phyloP scores from a whole-genome alignment of 768 basidiomycete genomes.

The Suillus alpinus region DNA sequence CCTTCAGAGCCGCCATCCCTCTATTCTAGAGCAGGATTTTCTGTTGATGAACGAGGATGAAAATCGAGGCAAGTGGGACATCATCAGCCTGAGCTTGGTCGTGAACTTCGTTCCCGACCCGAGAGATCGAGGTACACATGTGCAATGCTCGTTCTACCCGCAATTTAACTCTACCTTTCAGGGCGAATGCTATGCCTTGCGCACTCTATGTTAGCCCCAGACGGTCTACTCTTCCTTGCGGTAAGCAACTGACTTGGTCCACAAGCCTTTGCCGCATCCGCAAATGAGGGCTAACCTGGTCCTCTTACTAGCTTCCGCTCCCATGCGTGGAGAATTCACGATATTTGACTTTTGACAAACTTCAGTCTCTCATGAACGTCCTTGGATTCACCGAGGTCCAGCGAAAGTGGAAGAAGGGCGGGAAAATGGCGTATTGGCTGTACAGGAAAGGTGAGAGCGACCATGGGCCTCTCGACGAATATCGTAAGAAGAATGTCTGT shows the following conservation, averaged over 20 bases:
- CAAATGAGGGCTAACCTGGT: constrained; percentile 8
- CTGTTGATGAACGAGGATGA: constrained; percentile 53
- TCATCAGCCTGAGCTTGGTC: constrained; percentile 84
- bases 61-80: constrained; percentile 63
- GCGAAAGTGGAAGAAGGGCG: constrained; percentile 59
- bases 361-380: constrained; percentile 53
- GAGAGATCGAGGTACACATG: constrained; percentile 61
- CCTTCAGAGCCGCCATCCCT: constrained; percentile 77
- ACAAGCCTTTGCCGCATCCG: neutral
- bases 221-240: constrained; percentile 67
- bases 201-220: constrained; percentile 49
- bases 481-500: constrained; percentile 55
- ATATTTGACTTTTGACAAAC: constrained; percentile 63
- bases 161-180: constrained; percentile 24
- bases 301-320: constrained; percentile 62
- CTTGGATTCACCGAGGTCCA: constrained; percentile 65
- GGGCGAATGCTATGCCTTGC: constrained; percentile 71
- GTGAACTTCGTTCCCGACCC: constrained; percentile 84
- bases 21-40: constrained; percentile 86
- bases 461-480: constrained; percentile 20
- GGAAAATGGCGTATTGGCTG: constrained; percentile 89
- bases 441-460: constrained; percentile 45
- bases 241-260: constrained; percentile 38
- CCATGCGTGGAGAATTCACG: constrained; percentile 87
- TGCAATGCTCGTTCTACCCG: neutral